Evolutionary conservation across 2,329 filamentous ascomycete genomes (phyloP), one percentile per base, ranked within the genome.

Genomic region (Colletotrichum endophyticum): DNA sequence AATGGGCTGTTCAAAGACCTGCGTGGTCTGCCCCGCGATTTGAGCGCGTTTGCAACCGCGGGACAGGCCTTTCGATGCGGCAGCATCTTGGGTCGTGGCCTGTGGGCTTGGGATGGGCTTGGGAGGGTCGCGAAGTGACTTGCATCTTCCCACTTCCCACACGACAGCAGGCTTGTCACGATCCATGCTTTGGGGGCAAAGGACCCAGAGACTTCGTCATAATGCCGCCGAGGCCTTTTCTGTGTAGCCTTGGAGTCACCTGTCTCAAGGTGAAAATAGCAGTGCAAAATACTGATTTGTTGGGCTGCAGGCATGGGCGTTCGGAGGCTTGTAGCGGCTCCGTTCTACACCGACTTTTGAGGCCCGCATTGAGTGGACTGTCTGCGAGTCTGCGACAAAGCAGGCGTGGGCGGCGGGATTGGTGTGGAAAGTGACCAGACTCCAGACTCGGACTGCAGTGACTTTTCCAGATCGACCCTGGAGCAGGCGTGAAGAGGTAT

Each of bases 261-360:
- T 30, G 22, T 36, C 25, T 13, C n/a, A 49, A 69, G 22, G 28
- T 39, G 59, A 70, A 76, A 70, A 66, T 30, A 56, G 70, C 64
- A 74, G 44, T 64, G 32, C 57, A 59, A 61, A 30, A 49, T 57
- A 67, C n/a, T 77, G 39, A 72, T 72, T 75, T 76, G 53, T 68
- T 77, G 72, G 72, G 72, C 63, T 72, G 75, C 75, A 72, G 67
- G 36, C 75, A 77, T 75, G 75, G 44, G 61, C 72, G 66, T 57
- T 69, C 44, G 61, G 32, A 61, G 59, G 64, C 74, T 66, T 44
- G 39, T 63, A 57, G 72, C 67, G 75, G 66, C 67, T 73, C 73
- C 56, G 34, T 57, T 66, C 77, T 78, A 78, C 77, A 78, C 77
- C 77, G 77, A 78, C 77, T 78, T 78, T 77, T 73, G 62, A 76